Percentiles rank a stretch among this genome's conserved stretches.
Evolutionary conservation across 2,329 filamentous ascomycete genomes (phyloP).

Genomic region (Exophiala oligosperma): DNA sequence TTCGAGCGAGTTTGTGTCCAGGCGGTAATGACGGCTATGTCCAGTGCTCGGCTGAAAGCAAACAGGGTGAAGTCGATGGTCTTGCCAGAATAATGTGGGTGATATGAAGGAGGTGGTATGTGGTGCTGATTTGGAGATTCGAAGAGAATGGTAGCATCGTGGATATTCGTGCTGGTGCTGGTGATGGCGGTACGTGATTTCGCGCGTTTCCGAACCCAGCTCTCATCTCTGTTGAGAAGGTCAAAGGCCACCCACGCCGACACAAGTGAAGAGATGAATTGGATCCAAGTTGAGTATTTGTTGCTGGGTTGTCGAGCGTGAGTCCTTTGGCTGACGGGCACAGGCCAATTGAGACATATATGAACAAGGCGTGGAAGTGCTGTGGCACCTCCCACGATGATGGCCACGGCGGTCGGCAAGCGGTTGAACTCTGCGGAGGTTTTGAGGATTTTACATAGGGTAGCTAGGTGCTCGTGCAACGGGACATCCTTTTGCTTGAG

Average conservation of each 20-base stretch:
- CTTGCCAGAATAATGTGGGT: slow-evolving; percentile 60
- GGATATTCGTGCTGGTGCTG: background rate
- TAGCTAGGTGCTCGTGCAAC: slow-evolving; percentile 35
- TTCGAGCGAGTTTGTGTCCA: slow-evolving; percentile 55
- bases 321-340: slow-evolving; percentile 14
- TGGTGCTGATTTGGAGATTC: slow-evolving; percentile 21
- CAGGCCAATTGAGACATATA: slow-evolving; percentile 31
- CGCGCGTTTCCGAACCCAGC: slow-evolving; percentile 25
- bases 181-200: slow-evolving; percentile 16
- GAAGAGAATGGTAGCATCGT: background rate
- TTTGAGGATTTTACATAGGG: slow-evolving; percentile 27
- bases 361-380: slow-evolving; percentile 39
- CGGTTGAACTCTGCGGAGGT: slow-evolving; percentile 29
- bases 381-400: slow-evolving; percentile 54
- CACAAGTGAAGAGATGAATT: slow-evolving; percentile 47
- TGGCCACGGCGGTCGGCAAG: slow-evolving; percentile 43
- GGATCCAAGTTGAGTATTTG: slow-evolving; percentile 12
- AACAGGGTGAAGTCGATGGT: slow-evolving; percentile 85
- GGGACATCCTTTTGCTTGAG: slow-evolving; percentile 35
- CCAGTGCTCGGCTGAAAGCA: slow-evolving; percentile 68
- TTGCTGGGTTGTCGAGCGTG: background rate
- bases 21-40: slow-evolving; percentile 66
- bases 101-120: slow-evolving; percentile 20
- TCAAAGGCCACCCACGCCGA: slow-evolving; percentile 52
- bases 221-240: slow-evolving; percentile 44